These are phyloP conservation scores for Pseudonitzschia multiseries DNA, from an alignment of 108 stramenopile genomes.

Conservation along the genomic window DNA sequence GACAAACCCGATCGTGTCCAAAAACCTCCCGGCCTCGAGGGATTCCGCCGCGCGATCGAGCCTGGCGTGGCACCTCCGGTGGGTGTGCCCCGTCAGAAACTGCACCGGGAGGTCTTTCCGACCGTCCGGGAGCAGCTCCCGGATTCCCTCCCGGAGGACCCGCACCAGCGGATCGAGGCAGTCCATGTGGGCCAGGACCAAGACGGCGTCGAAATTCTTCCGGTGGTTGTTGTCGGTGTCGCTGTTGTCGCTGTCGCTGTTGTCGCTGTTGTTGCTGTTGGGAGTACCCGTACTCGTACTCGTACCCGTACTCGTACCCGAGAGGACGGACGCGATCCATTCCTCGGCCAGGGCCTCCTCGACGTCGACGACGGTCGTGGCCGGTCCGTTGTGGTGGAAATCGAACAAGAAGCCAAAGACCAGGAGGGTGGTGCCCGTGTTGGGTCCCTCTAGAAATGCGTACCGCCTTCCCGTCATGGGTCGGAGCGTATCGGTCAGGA, in stretches of 20 bases:
- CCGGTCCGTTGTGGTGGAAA: conserved; percentile 30
- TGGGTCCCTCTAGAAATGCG: conserved; percentile 48
- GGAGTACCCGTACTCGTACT: too few species aligned
- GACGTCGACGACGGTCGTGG: conserved; percentile 47
- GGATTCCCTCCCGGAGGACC: conserved; percentile 49
- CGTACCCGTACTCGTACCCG: not conserved
- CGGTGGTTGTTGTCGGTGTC: not conserved
- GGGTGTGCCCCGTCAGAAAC: conserved; percentile 78
- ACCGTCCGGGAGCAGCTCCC: conserved; percentile 15
- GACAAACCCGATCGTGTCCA: conserved; percentile 78
- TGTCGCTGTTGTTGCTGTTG: not conserved
- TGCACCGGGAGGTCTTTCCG: conserved; percentile 57
- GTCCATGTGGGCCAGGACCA: conserved; percentile 82
- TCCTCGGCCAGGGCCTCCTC: conserved; percentile 46
- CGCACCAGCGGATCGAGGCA: conserved; percentile 54
- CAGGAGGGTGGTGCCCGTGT: conserved; percentile 38
- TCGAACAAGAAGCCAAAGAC: conserved; percentile 80
- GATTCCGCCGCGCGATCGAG: conserved; percentile 45
- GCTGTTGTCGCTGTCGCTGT: not conserved
- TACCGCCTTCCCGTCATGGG: conserved; percentile 50
- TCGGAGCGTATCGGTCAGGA: conserved; percentile 11
- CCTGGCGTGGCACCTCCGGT: conserved; percentile 43
- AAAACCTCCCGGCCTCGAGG: conserved; percentile 74
- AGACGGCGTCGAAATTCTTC: conserved; percentile 53
- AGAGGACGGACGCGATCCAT: conserved; percentile 59